Evolutionary conservation across 1,139 yeast species (phyloP), one percentile per base, ranked within the genome.

Genomic region (Arxiozyma bovina): DNA sequence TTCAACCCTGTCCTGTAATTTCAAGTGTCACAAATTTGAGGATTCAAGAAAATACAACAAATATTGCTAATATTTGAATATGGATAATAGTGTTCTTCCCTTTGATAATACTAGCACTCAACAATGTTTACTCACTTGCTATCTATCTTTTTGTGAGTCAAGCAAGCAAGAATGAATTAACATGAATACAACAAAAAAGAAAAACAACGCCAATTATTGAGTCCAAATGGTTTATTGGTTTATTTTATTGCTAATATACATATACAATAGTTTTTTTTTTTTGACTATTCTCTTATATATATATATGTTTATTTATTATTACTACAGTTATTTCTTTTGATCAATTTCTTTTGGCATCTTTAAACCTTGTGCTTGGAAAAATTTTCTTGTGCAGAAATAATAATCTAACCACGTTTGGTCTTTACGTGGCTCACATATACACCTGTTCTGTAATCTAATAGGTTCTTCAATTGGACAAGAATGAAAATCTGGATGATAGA

Each of bases 401-500:
- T 50, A 53, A 7, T 59, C 60, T 1, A 43, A 44, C 74, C 74
- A 72, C 1, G 73, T 66, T 15, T 59, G 53, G 54, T 72, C 75
- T 25, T 61, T 61, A 2, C 56, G 17, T 20, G 91, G 90, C 63
- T 82, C 73, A 72, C 94, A 86, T 54, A 77, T 74, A 74, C 93
- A 86, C 63, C 77, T 80, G 67, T 81, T 80, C 54, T 71, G 73
- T 42, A 62, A 40, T 67, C 88, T 79, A 49, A 79, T 71, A 42
- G 73, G 73, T 51, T 74, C 75, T 63, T 83, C 85, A 54, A 82
- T 77, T 1, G 94, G 96, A 74, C 95, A 87, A 68, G 87, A 83
- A 59, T 77, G 74, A 77, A 85, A 84, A 20, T 88, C 89, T 60
- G 81, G 84, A 66, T 89, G 96, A 69, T 75, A 85, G 72, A 87